These are phyloP conservation scores for Botryotinia globosa DNA, from an alignment of 2,329 filamentous ascomycete genomes.

Conservation along the genomic window DNA sequence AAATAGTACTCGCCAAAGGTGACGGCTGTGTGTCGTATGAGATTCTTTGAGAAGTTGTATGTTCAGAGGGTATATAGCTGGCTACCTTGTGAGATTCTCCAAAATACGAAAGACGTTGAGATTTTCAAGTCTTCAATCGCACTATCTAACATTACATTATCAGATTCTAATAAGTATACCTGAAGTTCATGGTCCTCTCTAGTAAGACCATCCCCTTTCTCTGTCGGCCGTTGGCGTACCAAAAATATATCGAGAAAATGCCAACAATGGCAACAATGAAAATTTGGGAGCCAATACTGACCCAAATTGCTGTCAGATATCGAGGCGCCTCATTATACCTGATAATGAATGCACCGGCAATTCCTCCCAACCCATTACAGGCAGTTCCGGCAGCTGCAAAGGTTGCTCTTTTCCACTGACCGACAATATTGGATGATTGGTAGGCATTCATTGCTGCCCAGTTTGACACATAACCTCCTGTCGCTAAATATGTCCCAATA, in stretches of 20 bases:
- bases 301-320: conserved; percentile 65
- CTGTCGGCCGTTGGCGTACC: conserved; percentile 49
- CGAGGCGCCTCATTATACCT: conserved; percentile 57
- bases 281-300: conserved; percentile 63
- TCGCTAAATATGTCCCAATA: conserved; percentile 44
- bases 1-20: neutral
- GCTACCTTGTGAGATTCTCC: neutral
- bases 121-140: neutral
- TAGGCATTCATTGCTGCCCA: conserved; percentile 76
- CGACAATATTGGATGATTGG: conserved; percentile 84
- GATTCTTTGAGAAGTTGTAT: neutral
- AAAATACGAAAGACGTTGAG: neutral
- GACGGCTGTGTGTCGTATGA: neutral
- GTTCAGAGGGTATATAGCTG: neutral
- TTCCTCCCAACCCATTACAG: conserved; percentile 76
- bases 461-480: conserved; percentile 74
- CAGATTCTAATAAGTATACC: conserved; percentile 34
- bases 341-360: conserved; percentile 69
- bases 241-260: conserved; percentile 53
- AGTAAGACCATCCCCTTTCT: conserved; percentile 47
- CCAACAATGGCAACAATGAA: conserved; percentile 54
- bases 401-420: conserved; percentile 85
- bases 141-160: neutral
- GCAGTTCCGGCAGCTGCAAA: conserved; percentile 73
- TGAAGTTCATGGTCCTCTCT: conserved; percentile 41